A percentile compares a stretch with the other conserved stretches of the same genome.
phyloP scores from a whole-genome alignment of 306 rosid genomes.

The Mimosa pudica region DNA sequence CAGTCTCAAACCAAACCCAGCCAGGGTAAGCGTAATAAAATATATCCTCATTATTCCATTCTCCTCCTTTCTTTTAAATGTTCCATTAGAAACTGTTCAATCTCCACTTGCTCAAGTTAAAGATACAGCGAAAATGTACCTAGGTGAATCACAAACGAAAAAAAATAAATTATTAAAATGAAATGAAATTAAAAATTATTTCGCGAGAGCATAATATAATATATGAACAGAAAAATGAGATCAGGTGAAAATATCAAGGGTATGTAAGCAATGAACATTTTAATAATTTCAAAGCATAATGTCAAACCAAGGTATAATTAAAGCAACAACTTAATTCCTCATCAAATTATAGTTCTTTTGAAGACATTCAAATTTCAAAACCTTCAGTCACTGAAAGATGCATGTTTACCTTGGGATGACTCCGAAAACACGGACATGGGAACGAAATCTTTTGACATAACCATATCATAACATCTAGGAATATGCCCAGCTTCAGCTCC shows the following conservation, averaged over 20 bases:
- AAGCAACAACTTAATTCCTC: neutral
- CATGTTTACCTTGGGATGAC: constrained; percentile 63
- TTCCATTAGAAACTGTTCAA: constrained; percentile 5
- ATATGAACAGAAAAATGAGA: neutral
- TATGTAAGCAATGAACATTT: constrained; percentile 1
- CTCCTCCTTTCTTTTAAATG: constrained; percentile 5
- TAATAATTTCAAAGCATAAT: constrained; percentile 11
- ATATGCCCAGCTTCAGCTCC: constrained; percentile 59
- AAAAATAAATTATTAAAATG: constrained; percentile 4
- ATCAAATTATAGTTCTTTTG: neutral
- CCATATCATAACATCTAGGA: constrained; percentile 64
- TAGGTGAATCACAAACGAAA: neutral
- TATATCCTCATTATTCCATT: constrained; percentile 12
- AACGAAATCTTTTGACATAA: constrained; percentile 61
- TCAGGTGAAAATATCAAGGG: constrained; percentile 4
- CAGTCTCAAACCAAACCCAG: constrained; percentile 27
- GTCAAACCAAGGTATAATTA: constrained; percentile 3
- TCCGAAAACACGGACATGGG: constrained; percentile 89
- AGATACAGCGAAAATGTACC: constrained; percentile 4
- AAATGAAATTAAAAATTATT: neutral
- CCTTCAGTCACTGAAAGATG: neutral
- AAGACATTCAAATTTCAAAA: constrained; percentile 5
- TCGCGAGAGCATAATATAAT: constrained; percentile 15
- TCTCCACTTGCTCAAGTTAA: constrained; percentile 15
- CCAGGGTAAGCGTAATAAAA: neutral